phyloP scores from a whole-genome alignment of 2,329 filamentous ascomycete genomes.

The Mariannaea elegans region DNA sequence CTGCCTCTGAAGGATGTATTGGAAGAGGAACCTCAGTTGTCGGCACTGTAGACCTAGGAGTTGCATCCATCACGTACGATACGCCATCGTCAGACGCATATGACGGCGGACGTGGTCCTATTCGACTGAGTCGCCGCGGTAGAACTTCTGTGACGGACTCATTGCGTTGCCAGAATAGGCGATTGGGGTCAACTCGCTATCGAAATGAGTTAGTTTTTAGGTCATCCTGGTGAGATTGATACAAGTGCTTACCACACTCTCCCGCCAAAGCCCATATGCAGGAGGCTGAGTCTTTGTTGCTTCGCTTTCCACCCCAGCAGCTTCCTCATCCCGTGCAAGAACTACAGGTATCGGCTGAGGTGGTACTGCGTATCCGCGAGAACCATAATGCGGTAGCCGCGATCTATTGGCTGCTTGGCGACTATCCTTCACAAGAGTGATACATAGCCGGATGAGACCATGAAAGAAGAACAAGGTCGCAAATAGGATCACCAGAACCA shows the following conservation, averaged over 20 bases:
- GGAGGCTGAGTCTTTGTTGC: conserved; percentile 73
- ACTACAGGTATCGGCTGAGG: conserved; percentile 79
- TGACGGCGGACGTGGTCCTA: conserved; percentile 70
- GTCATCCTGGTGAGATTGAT: not conserved
- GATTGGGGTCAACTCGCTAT: conserved; percentile 79
- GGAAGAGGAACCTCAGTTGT: conserved; percentile 54
- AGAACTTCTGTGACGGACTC: conserved; percentile 45
- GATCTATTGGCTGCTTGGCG: conserved; percentile 35
- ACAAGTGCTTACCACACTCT: conserved; percentile 74
- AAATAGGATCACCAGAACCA: conserved; percentile 80
- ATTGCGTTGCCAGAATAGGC: conserved; percentile 82
- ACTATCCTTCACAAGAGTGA: conserved; percentile 66
- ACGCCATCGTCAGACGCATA: conserved; percentile 81
- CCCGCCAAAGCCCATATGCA: conserved; percentile 85
- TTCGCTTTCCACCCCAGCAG: conserved; percentile 63
- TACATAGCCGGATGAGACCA: conserved; percentile 75
- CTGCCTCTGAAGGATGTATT: conserved; percentile 59
- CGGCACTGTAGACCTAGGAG: conserved; percentile 65
- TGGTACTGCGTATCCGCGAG: conserved; percentile 75
- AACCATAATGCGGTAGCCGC: conserved; percentile 53
- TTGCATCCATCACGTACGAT: conserved; percentile 74
- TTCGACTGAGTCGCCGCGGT: conserved; percentile 35
- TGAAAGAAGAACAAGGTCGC: conserved; percentile 84
- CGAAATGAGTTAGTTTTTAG: conserved; percentile 17
- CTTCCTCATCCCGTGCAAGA: conserved; percentile 78